Conservation (phyloP, 495 filamentous ascomycete species). For the Evernia prunastri region DNA sequence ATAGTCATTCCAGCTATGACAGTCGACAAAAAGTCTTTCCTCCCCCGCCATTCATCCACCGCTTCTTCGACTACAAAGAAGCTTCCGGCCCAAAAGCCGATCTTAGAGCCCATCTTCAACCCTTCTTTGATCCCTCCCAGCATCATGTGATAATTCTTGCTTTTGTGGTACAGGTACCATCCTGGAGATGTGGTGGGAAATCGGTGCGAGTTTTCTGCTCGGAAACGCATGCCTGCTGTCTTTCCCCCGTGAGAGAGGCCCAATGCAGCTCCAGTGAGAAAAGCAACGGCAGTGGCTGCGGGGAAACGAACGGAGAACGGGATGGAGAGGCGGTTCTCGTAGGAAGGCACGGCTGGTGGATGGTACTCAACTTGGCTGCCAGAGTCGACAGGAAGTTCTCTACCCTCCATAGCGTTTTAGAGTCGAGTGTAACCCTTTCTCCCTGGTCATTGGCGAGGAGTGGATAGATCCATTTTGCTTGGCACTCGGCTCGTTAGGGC, state of each 20-base stretch:
- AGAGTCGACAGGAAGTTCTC: neutral
- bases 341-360: conserved; percentile 20
- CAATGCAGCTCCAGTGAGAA: conserved; percentile 58
- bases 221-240: conserved; percentile 70
- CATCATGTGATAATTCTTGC: conserved; percentile 81
- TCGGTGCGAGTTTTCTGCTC: conserved; percentile 91
- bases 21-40: conserved; percentile 65
- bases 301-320: conserved; percentile 59
- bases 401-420: neutral
- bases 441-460: neutral
- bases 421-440: neutral
- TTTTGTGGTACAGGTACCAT: conserved; percentile 98
- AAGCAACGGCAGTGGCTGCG: conserved; percentile 50
- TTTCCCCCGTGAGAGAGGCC: conserved; percentile 68
- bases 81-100: conserved; percentile 57
- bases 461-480: neutral
- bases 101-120: conserved; percentile 61
- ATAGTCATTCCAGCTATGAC: conserved; percentile 73
- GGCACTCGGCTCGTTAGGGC: neutral
- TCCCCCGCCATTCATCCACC: conserved; percentile 67
- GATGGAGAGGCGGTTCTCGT: conserved; percentile 52
- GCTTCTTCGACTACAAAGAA: conserved; percentile 77
- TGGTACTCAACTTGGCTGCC: too few relatives aligned
- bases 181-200: conserved; percentile 71
- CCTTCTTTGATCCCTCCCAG: conserved; percentile 72